A percentile compares a stretch with the other conserved stretches of the same genome.
phyloP scores from a whole-genome alignment of 2,329 filamentous ascomycete species.

The Leptoxyphium fumago region DNA sequence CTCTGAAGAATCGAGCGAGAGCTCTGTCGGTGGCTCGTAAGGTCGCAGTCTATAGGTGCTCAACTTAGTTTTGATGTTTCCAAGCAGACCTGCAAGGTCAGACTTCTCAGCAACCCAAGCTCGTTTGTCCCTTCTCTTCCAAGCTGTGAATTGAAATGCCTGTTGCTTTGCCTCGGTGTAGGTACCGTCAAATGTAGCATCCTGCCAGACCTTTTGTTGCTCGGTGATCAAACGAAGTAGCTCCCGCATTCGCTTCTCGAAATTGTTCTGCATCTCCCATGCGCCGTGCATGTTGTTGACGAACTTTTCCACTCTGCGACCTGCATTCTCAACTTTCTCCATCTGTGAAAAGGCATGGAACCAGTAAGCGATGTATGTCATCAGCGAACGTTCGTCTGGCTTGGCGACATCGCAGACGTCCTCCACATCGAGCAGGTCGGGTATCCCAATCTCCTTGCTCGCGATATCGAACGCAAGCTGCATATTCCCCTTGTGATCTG shows the following conservation, averaged over 20 bases:
- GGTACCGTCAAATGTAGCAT: constrained; percentile 73
- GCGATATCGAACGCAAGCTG: constrained; percentile 95
- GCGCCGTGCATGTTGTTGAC: constrained; percentile 97
- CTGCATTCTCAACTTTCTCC: constrained; percentile 96
- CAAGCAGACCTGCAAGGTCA: constrained; percentile 78
- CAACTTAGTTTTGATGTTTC: constrained; percentile 98
- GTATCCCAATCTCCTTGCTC: constrained; percentile 90
- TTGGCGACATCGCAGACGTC: constrained; percentile 95
- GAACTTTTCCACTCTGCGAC: constrained; percentile 92
- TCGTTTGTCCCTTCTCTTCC: constrained; percentile 82
- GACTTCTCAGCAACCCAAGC: constrained; percentile 97
- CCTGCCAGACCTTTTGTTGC: constrained; percentile 64
- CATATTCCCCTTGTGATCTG: constrained; percentile 92
- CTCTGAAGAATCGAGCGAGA: constrained; percentile 72
- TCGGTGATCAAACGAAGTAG: constrained; percentile 59
- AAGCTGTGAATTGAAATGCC: constrained; percentile 64
- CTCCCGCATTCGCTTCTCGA: constrained; percentile 78
- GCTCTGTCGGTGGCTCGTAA: constrained; percentile 75
- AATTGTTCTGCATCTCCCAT: constrained; percentile 98
- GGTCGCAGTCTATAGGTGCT: constrained; percentile 84
- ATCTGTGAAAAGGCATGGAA: constrained; percentile 99
- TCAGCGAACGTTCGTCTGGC: constrained; percentile 88
- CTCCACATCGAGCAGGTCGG: constrained; percentile 87
- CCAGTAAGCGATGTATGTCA: constrained; percentile 99
- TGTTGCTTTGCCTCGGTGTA: constrained; percentile 88